These are phyloP conservation scores for Candolleomyces efflorescens DNA, from an alignment of 768 basidiomycete genomes.

Conservation along the genomic window DNA sequence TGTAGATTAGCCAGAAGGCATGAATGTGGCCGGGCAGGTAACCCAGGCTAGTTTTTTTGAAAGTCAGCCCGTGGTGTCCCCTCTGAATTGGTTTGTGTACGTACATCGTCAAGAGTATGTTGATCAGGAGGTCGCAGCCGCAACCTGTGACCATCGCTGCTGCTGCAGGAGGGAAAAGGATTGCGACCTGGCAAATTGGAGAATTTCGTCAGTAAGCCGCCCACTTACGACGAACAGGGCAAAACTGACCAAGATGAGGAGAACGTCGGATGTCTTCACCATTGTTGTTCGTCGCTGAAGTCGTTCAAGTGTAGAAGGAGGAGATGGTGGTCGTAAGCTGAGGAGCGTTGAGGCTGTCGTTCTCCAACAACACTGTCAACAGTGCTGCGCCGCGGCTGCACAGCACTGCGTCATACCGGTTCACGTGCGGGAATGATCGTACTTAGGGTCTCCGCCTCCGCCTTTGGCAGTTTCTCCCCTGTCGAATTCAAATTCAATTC, in stretches of 20 bases:
- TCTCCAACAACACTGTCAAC: no score
- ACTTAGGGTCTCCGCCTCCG: no score
- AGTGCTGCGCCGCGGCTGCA: no score
- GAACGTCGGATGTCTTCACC: constrained; percentile 67
- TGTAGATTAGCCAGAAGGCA: constrained; percentile 89
- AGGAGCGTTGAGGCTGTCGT: no score
- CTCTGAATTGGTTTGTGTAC: constrained; percentile 13
- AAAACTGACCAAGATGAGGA: constrained; percentile 67
- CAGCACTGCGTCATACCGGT: no score
- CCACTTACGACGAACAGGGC: neutral
- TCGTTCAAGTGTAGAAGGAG: no score
- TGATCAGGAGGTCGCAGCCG: constrained; percentile 83
- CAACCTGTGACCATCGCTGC: constrained; percentile 77
- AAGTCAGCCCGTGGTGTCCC: neutral
- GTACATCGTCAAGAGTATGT: constrained; percentile 73
- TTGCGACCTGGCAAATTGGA: constrained; percentile 50
- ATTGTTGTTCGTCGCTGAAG: constrained; percentile 21
- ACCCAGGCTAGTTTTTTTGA: constrained; percentile 50
- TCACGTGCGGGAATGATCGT: no score
- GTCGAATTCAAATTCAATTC: no score
- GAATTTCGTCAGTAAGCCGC: neutral
- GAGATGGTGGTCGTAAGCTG: no score
- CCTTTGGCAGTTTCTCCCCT: no score
- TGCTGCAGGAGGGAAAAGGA: constrained; percentile 79
- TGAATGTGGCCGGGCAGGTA: constrained; percentile 74